Evolutionary conservation across 2,329 filamentous ascomycete genomes (phyloP).

Genomic region (Sordariomycetes sp.): DNA sequence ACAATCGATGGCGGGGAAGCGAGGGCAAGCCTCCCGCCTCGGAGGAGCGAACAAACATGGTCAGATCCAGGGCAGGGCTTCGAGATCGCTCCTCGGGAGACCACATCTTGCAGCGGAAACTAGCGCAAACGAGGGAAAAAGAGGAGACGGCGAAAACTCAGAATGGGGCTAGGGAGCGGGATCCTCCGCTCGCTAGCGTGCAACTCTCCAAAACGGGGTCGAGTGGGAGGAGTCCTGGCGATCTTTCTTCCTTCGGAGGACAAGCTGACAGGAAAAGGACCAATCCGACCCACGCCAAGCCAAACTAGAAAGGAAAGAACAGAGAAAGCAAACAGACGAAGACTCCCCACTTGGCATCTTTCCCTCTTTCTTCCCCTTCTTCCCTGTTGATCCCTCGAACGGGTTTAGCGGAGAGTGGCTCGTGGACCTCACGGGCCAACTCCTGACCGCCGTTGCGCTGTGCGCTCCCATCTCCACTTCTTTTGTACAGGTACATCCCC

Average conservation of each 20-base stretch:
- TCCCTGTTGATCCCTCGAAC: not conserved
- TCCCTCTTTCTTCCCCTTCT: not conserved
- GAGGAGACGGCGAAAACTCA: not conserved
- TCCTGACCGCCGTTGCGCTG: not conserved
- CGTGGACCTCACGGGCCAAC: not conserved
- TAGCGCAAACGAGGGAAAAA: not conserved
- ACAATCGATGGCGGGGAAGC: not conserved
- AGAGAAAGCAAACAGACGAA: not conserved
- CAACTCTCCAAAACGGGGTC: not conserved
- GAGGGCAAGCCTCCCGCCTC: not conserved
- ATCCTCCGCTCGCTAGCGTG: not conserved
- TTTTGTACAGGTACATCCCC: not conserved
- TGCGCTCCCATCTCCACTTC: not conserved
- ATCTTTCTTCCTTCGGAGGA: not conserved
- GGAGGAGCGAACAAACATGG: not conserved
- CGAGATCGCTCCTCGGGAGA: not conserved
- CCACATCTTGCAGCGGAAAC: not conserved
- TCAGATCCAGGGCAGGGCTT: not conserved
- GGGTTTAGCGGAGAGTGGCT: not conserved
- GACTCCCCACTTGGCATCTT: not conserved
- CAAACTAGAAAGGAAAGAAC: not conserved
- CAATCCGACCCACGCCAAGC: not conserved
- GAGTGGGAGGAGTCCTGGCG: not conserved
- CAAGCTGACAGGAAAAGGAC: not conserved
- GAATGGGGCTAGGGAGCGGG: not conserved